Base-by-base conservation (phyloP, 2,329 filamentous ascomycete genomes). In the Aspergillus niger region DNA sequence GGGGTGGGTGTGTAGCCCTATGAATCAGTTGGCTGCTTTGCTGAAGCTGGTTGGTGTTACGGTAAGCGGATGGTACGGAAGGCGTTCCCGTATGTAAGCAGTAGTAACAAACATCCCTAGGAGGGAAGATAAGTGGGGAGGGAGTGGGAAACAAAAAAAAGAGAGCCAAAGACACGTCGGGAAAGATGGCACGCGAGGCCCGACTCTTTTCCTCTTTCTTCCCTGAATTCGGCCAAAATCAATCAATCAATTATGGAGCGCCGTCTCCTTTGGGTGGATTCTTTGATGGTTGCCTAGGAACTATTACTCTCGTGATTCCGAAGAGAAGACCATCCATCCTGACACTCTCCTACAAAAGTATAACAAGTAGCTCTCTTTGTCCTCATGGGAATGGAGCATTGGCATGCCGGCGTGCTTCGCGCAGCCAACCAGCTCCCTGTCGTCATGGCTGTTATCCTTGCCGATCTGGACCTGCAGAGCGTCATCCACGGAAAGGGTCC, bases 161-260 rank as follows among this genome's bases (percentile, higher is more conserved):
- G 8, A 38, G 20, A 47, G 53, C n/a, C 20, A 13, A 20, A 48
- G 28, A 54, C 47, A 15, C 50, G 52, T 48, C 56, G 53, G 64
- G 64, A 56, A 63, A 58, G 50, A 61, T 66, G 61, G 63, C 64
- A 66, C 64, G 63, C 64, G 64, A 64, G 51, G 15, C 43, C 32
- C 43, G 32, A 24, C 24, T 47, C 32, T 38, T 26, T 56, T 15
- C 28, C 32, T 51, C 28, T 36, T 13, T 47, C 32, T 17, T 17
- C 38, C 51, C 30, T 39, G 15, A 44, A 48, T 38, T 36, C 36
- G 17, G 43, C 53, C 26, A 55, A 36, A 13, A 30, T 44, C 36
- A 13, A 55, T 44, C 32, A 51, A 50, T 38, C 32, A 55, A 48
- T 60, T 41, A 53, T 44, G 13, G 38, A 44, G 22, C 17, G 38